Conservation (phyloP, 2,329 filamentous ascomycete species). For the Alternaria angustiovoidea region DNA sequence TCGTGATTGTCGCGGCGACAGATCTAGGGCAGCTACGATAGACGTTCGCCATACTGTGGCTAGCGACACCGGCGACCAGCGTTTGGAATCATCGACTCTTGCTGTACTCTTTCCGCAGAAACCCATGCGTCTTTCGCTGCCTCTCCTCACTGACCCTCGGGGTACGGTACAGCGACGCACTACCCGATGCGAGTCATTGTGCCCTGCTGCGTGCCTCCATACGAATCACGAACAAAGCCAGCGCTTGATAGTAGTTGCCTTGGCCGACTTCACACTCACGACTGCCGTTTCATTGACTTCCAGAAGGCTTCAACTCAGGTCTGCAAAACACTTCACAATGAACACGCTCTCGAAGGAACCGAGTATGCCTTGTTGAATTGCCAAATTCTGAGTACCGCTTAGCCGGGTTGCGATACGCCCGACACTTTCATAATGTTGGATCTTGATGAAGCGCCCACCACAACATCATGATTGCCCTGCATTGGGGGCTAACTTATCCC, state of each 20-base stretch:
- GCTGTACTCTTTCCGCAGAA: not conserved
- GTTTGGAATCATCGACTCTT: not conserved
- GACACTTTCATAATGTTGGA: not conserved
- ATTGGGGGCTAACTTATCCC: slow-evolving; percentile 8
- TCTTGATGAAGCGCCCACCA: slow-evolving; percentile 5
- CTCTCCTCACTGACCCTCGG: not conserved
- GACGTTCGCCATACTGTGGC: not conserved
- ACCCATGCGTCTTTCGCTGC: not conserved
- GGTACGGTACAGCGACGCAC: not conserved
- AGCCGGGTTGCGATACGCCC: not conserved
- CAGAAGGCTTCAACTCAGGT: not conserved
- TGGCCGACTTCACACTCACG: not conserved
- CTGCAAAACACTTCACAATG: not conserved
- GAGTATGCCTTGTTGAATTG: not conserved
- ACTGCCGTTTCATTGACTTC: not conserved
- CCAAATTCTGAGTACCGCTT: not conserved
- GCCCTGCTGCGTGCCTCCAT: not conserved
- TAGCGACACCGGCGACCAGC: not conserved
- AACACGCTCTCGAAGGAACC: not conserved
- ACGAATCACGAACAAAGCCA: slow-evolving; percentile 1
- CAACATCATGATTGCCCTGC: slow-evolving; percentile 16
- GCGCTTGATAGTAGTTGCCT: not conserved
- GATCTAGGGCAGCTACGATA: not conserved
- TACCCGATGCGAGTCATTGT: slow-evolving; percentile 1
- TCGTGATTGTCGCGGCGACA: not conserved